Percentiles rank a stretch among this genome's conserved stretches.
Evolutionary conservation across 2,329 filamentous ascomycete species (phyloP).

Genomic region (Aspergillus proliferans): DNA sequence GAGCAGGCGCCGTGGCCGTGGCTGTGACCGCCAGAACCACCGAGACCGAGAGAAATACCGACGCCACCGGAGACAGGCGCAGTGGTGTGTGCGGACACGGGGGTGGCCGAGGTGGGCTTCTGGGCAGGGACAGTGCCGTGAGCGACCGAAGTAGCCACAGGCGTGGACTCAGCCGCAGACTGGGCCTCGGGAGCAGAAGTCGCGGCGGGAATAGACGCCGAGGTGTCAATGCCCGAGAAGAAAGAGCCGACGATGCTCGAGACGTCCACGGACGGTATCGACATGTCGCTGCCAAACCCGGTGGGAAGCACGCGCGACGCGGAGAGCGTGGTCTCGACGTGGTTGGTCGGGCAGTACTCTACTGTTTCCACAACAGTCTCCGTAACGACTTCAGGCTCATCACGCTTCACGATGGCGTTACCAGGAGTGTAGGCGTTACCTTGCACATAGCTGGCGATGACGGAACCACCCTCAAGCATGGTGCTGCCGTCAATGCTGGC

Average conservation of each 20-base stretch:
- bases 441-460: constrained; percentile 69
- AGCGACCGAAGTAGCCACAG: not conserved
- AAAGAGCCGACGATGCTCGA: not conserved
- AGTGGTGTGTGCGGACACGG: not conserved
- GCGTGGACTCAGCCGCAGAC: constrained; percentile 7
- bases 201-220: constrained; percentile 1
- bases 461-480: constrained; percentile 63
- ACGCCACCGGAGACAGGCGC: constrained; percentile 5
- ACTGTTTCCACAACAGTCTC: constrained; percentile 25
- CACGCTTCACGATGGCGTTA: constrained; percentile 20
- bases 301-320: not conserved
- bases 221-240: not conserved
- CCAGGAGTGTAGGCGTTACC: constrained; percentile 61
- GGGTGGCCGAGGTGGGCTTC: not conserved
- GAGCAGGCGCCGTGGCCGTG: constrained; percentile 15
- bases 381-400: constrained; percentile 14
- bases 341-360: constrained; percentile 13
- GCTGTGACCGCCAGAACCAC: constrained; percentile 4
- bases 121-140: not conserved
- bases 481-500: constrained; percentile 49
- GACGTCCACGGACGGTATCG: not conserved
- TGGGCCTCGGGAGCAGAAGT: constrained; percentile 3
- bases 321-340: constrained; percentile 5
- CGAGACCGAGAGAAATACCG: constrained; percentile 1
- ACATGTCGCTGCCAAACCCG: not conserved